Evolutionary conservation across 2,329 filamentous ascomycete genomes (phyloP).

Genomic region (Gaeumannomyces sp.): DNA sequence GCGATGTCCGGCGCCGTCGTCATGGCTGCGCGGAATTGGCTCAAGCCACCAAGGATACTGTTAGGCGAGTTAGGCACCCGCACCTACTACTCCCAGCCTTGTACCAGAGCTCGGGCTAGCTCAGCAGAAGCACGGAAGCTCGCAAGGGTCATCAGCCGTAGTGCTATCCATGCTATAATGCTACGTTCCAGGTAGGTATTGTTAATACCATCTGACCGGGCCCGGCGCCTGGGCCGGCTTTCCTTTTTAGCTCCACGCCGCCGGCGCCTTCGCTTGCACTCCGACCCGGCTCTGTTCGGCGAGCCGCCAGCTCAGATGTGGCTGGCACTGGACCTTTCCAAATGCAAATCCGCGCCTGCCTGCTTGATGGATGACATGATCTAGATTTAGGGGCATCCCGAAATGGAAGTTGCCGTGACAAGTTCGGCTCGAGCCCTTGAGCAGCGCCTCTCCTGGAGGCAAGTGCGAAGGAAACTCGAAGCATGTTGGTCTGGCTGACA

Average conservation of each 20-base stretch:
- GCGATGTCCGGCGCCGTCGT: neutral
- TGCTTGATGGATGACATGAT: neutral
- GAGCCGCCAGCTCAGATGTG: neutral
- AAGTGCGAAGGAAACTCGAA: neutral
- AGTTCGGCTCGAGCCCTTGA: neutral
- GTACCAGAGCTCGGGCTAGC: too few relatives aligned
- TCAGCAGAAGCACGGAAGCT: too few relatives aligned
- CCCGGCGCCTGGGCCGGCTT: neutral
- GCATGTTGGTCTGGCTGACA: neutral
- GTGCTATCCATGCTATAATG: neutral
- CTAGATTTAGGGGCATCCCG: neutral
- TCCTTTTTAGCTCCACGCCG: neutral
- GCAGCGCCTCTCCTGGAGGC: neutral
- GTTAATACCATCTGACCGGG: neutral
- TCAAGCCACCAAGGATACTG: too few relatives aligned
- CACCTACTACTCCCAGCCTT: neutral
- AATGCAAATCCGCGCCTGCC: neutral
- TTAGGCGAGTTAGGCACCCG: too few relatives aligned
- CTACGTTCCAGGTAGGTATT: neutral
- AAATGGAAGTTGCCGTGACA: neutral
- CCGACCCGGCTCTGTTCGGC: neutral
- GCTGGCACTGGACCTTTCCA: neutral
- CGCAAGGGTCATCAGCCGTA: too few relatives aligned
- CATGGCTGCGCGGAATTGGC: neutral
- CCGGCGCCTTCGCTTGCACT: neutral